Conservation (phyloP, 1,284 basidiomycete genomes). For the Termitomyces sp. region DNA sequence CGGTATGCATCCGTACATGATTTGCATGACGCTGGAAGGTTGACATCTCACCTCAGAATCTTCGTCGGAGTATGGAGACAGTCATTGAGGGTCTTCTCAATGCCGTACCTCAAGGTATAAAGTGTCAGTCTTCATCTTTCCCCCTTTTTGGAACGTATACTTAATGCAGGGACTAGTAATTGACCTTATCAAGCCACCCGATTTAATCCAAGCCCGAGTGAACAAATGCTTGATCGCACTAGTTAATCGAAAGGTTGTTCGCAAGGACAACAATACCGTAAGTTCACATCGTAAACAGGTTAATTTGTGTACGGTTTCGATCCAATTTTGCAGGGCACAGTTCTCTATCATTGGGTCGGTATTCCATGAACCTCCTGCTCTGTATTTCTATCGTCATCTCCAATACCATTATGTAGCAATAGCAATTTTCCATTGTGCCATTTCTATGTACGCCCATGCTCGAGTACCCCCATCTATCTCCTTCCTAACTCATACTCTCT, state of each 20-base stretch:
- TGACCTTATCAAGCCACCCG: conserved; percentile 76
- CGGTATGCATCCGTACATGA: conserved; percentile 39
- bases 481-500: conserved; percentile 10
- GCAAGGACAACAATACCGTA: conserved; percentile 69
- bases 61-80: conserved; percentile 72
- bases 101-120: conserved; percentile 45
- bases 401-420: conserved; percentile 5
- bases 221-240: conserved; percentile 93
- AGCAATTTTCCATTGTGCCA: not conserved
- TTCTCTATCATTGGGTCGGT: conserved; percentile 32
- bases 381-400: not conserved
- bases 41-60: conserved; percentile 37
- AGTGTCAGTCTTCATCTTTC: conserved; percentile 39
- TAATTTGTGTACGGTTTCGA: not conserved
- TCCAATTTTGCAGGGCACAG: conserved; percentile 32
- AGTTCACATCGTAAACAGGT: conserved; percentile 17
- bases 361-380: conserved; percentile 15
- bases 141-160: not conserved
- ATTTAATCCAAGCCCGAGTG: conserved; percentile 82
- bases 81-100: conserved; percentile 71
- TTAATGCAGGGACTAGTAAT: conserved; percentile 45
- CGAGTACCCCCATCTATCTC: conserved; percentile 13
- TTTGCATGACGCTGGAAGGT: not conserved
- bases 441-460: conserved; percentile 1
- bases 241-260: conserved; percentile 82